Conservation (phyloP, 1,284 basidiomycete genomes). For the Inonotus hispidus region DNA sequence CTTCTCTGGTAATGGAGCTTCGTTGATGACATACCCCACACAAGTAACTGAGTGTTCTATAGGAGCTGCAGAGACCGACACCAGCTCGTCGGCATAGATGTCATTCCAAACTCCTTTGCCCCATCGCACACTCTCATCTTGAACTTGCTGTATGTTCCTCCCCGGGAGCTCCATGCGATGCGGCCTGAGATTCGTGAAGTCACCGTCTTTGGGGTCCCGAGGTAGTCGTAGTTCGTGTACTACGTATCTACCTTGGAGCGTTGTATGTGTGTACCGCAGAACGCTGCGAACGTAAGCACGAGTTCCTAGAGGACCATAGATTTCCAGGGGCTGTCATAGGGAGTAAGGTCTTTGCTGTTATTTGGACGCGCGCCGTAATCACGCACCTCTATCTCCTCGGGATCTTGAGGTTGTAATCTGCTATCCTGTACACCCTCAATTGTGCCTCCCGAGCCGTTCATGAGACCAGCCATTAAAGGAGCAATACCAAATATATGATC, state of each 20-base stretch:
- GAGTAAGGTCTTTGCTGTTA: neutral
- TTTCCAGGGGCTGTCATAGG: conserved; percentile 59
- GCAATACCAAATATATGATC: conserved; percentile 84
- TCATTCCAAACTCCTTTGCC: conserved; percentile 67
- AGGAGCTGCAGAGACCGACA: conserved; percentile 80
- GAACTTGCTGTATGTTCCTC: conserved; percentile 51
- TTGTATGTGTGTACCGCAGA: conserved; percentile 67
- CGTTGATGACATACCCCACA: conserved; percentile 77
- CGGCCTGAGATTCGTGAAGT: conserved; percentile 41
- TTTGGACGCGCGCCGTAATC: neutral
- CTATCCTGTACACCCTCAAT: conserved; percentile 57
- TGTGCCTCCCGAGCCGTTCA: conserved; percentile 69
- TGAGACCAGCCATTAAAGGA: conserved; percentile 61
- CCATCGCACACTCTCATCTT: conserved; percentile 22
- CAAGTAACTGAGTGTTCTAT: conserved; percentile 80
- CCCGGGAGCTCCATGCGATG: conserved; percentile 63
- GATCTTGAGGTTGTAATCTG: conserved; percentile 30
- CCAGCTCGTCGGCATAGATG: conserved; percentile 52
- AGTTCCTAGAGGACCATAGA: conserved; percentile 86
- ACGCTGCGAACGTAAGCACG: conserved; percentile 76
- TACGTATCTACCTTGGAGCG: conserved; percentile 68
- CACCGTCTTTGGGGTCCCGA: conserved; percentile 45
- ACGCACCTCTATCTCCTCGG: conserved; percentile 20
- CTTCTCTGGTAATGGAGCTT: conserved; percentile 74
- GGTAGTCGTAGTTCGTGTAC: conserved; percentile 84